Evolutionary conservation across 2,329 filamentous ascomycete species (phyloP), one percentile per base, ranked within the genome.

Genomic region (Microdochium paspali): DNA sequence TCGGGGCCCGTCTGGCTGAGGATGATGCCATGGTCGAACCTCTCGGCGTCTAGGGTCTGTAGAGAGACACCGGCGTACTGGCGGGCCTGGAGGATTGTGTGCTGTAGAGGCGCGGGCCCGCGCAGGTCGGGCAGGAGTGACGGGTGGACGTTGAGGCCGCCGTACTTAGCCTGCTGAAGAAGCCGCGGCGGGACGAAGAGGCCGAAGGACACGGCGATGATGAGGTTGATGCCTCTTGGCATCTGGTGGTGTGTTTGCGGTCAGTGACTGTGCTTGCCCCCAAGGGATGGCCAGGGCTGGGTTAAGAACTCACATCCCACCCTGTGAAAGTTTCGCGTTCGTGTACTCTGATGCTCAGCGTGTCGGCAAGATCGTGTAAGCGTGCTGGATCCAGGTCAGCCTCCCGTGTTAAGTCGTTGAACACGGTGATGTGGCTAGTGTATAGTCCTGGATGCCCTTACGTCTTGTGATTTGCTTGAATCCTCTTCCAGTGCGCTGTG

Each of bases 121-220:
- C 85, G 83, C 50, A 95, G 80, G 61, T 93, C 85, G 3, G 90
- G 91, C 13, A 98, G 76, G 24, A 96, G 68, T 1, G 91, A 97
- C 1, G 93, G 93, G 60, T 98, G 93, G 2, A 98, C 76, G 64
- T 98, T 98, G 3, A 98, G 68, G 0, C 93, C 93, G 40, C 90
- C 90, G 66, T 94, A 95, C 56, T 77, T 79, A 23, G 86, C 79
- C 1, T 68, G 68, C 21, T 70, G 69, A 21, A 98, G 71, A 15
- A 97, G 80, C 4, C 88, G 76, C 1, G 77, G 74, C 1, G 93
- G 93, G 1, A 98, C 83, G 51, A 96, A 85, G 7, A 95, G 76
- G 3, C 93, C 93, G 66, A 97, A 98, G 0, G 93, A 97, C 4
- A 97, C 93, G 44, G 90, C 90, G 43, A 97, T 73, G 55, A 98